phyloP scores from a whole-genome alignment of 106 monocot genomes.

The Iris macrosiphon region DNA sequence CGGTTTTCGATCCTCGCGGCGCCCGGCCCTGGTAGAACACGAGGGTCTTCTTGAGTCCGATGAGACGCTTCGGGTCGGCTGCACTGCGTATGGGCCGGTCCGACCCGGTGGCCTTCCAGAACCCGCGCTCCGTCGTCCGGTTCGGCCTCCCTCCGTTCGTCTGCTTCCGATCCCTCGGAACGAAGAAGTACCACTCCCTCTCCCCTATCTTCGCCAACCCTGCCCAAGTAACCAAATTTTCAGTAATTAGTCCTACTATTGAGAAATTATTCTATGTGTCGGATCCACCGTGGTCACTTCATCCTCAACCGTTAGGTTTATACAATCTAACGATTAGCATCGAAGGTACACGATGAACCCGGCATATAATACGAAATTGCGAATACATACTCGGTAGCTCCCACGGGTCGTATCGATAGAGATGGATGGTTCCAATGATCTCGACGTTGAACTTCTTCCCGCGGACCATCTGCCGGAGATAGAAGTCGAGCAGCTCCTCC shows the following conservation, averaged over 20 bases:
- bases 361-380: too few species aligned
- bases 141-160: constrained; percentile 57
- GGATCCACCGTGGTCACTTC: too few species aligned
- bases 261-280: too few species aligned
- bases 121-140: constrained; percentile 73
- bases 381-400: constrained; percentile 78
- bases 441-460: constrained; percentile 41
- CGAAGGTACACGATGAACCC: too few species aligned
- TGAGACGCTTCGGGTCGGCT: constrained; percentile 45
- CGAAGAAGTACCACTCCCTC: constrained; percentile 94
- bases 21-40: constrained; percentile 77
- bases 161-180: constrained; percentile 64
- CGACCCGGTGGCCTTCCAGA: constrained; percentile 94
- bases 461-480: constrained; percentile 34
- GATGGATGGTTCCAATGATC: constrained; percentile 51
- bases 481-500: constrained; percentile 84
- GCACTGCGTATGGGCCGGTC: constrained; percentile 60
- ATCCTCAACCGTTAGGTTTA: too few species aligned
- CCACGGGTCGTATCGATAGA: constrained; percentile 73
- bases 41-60: constrained; percentile 87
- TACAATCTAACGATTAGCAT: too few species aligned
- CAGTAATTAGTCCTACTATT: too few species aligned
- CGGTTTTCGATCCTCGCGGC: constrained; percentile 63
- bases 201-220: constrained; percentile 71
- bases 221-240: constrained; percentile 11